phyloP scores from a whole-genome alignment of 352 stramenopile genomes.

The Globisporangium alternatum region DNA sequence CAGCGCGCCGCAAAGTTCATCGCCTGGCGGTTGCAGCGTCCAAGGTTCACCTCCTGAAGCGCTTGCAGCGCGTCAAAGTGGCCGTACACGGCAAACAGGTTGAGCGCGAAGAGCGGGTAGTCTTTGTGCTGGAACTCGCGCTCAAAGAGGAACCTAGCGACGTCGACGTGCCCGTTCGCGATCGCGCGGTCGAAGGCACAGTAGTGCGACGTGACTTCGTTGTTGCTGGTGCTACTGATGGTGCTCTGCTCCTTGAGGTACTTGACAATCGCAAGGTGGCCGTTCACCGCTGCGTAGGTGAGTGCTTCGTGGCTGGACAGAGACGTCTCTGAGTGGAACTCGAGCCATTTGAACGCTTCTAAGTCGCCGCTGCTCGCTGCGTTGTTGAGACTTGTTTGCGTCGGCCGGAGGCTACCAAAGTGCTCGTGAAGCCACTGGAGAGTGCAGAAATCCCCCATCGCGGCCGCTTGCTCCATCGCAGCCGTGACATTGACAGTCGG shows the following conservation, averaged over 20 bases:
- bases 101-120: conserved; percentile 5
- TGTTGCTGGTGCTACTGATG: not conserved
- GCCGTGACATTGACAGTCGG: not conserved
- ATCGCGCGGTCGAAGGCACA: conserved; percentile 1
- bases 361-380: not conserved
- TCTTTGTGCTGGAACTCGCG: conserved; percentile 5
- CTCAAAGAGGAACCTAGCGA: conserved; percentile 5
- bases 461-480: not conserved
- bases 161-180: not conserved
- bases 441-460: not conserved
- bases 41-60: not conserved
- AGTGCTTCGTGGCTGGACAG: not conserved
- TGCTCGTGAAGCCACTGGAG: not conserved
- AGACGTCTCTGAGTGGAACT: not conserved
- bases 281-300: not conserved
- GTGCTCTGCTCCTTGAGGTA: not conserved
- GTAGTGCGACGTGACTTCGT: not conserved
- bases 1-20: not conserved
- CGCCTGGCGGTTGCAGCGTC: not conserved
- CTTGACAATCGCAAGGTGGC: not conserved
- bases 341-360: not conserved
- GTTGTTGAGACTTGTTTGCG: not conserved
- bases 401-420: not conserved
- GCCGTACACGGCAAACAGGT: not conserved
- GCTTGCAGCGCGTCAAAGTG: not conserved